These are phyloP conservation scores for Ensete ventricosum DNA, from an alignment of 176 grass and related monocot species.

Conservation along the genomic window DNA sequence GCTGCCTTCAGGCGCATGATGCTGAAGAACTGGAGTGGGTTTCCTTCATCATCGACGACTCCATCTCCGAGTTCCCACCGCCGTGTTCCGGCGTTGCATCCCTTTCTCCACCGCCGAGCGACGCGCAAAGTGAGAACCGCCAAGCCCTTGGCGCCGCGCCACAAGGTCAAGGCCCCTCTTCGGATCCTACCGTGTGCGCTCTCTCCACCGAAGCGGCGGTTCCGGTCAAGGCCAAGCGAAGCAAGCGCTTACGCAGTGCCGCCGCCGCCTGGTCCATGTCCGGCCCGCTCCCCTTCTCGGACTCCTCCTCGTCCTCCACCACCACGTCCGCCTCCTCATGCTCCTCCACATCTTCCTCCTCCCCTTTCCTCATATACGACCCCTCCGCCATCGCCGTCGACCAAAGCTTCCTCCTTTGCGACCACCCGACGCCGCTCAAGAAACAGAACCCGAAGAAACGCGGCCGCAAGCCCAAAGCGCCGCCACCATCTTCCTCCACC, in stretches of 20 bases:
- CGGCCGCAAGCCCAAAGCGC: conserved; percentile 69
- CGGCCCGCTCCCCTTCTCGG: conserved; percentile 33
- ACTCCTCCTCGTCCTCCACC: conserved; percentile 31
- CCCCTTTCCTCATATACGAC: conserved; percentile 27
- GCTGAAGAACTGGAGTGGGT: conserved; percentile 94
- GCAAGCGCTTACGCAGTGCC: conserved; percentile 49
- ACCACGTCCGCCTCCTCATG: conserved; percentile 36
- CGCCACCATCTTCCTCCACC: neutral
- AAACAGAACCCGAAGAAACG: conserved; percentile 71
- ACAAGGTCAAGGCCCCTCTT: neutral
- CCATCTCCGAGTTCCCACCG: conserved; percentile 50
- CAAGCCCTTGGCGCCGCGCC: conserved; percentile 21
- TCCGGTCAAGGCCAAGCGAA: conserved; percentile 74
- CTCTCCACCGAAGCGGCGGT: conserved; percentile 67
- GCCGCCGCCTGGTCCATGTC: conserved; percentile 23
- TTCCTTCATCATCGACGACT: conserved; percentile 88
- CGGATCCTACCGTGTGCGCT: conserved; percentile 45
- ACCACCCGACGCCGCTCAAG: conserved; percentile 1
- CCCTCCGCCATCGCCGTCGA: neutral
- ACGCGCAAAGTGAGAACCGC: neutral
- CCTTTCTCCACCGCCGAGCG: conserved; percentile 19
- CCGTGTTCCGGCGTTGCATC: conserved; percentile 9
- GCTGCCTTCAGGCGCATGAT: conserved; percentile 51
- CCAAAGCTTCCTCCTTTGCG: conserved; percentile 12
- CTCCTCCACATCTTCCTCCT: conserved; percentile 52